Base-by-base conservation (phyloP, 805 yeast genomes). In the Starmerella sp. region DNA sequence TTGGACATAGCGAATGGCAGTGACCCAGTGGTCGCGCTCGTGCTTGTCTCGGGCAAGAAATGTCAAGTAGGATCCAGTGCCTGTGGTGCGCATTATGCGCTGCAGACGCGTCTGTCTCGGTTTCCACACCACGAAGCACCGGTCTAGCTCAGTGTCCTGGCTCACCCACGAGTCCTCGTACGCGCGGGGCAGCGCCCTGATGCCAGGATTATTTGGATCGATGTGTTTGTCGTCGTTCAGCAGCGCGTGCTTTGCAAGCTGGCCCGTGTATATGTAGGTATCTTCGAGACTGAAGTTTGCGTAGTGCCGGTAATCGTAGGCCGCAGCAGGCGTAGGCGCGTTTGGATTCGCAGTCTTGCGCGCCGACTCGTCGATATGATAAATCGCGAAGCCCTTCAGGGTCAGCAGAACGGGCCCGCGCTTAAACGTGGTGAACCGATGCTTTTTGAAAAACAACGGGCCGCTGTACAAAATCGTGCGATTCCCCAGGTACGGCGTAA, bases 121-220 rank as follows among this genome's bases (percentile, higher is more conserved):
- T 8, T 82, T 79, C 96, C 96, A 89, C 2, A 91, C 62, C 0
- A 93, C 86, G 63, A 91, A 89, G 59, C 93, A 81, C 50, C 95
- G 73, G 31, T 79, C 70, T n/a, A 75, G 62, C 60, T 86, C 93
- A 48, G 82, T 85, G 63, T 91, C 97, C 8, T 80, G 73, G 2
- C 95, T 83, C 59, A 75, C 77, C 88, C 95, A 84, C 0, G 96
- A 96, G 68, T 89, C 95, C 1, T 76, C 69, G 64, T 85, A 89
- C 0, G 84, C 72, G 37, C 95, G 71, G 0, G 97, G 95, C 34
- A 84, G 65, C 0, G 82, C 69, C 48, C 76, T 75, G 5, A 73
- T 75, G 0, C 83, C 86, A 0, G 85, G 83, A 54, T 75, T 69
- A 22, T 69, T 65, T 3, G 71, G 70, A 54, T 81, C 80, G 46